Evolutionary conservation across 2,329 filamentous ascomycete species (phyloP), one percentile per base, ranked within the genome.

Genomic region (Fusarium globosum): DNA sequence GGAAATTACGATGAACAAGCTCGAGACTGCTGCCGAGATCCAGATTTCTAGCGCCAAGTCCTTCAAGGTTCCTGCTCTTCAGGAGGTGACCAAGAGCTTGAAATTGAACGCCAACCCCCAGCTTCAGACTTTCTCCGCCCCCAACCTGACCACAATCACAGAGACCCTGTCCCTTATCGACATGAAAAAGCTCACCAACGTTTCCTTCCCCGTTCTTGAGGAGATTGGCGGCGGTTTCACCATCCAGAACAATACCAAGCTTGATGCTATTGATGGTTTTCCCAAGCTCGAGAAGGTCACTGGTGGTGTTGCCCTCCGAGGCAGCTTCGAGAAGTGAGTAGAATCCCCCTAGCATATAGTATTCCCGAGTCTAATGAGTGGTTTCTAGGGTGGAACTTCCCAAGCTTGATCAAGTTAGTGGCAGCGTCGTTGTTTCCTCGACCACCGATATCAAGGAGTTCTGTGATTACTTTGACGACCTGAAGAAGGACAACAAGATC

Each of bases 231-330:
- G 94, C 85, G 94, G 93, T 81, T 89, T 97, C 81, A 91, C 93
- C 77, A 90, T 99, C 80, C 92, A 93, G 84, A 97, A 97, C 90
- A 98, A 98, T 91, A 94, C 94, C 69, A 86, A 87, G 63, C 88
- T 98, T 39, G 77, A 83, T 64, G 81, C 85, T 69, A 87, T 98
- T 64, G 83, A 88, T 73, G 90, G 90, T 39, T 93, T 98, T 84
- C 87, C 88, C 70, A 81, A 86, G 73, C 89, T 99, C 35, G 80
- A 89, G 80, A 89, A 86, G 62, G 90, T 98, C 67, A 89, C 87
- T 73, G 96, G 95, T 85, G 94, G 94, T 78, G 87, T 98, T 80
- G 92, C 94, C 82, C 90, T 97, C 82, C 91, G 91, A 78, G 96
- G 96, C 79, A 93, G 91, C 86, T 97, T 98, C 83, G 88, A 90